Conservation (phyloP, 148 eudicot genomes). For the Vaccinium darrowii region DNA sequence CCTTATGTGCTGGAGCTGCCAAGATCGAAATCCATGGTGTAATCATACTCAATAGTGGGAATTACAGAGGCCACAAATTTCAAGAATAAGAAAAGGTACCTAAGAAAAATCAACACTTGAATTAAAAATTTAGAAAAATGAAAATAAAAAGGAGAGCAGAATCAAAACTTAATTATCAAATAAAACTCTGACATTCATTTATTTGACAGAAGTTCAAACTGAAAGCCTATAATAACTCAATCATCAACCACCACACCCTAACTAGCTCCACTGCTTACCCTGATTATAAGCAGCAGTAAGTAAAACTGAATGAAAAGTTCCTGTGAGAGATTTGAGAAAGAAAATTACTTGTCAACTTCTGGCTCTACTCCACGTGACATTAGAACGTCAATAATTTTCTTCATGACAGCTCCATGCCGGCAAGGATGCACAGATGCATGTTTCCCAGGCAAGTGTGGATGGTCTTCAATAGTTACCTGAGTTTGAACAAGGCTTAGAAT, state of each 20-base stretch:
- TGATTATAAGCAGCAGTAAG: constrained; percentile 4
- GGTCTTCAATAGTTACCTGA: constrained; percentile 97
- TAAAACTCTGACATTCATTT: background rate
- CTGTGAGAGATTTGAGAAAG: background rate
- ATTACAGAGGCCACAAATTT: constrained; percentile 95
- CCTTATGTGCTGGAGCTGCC: constrained; percentile 81
- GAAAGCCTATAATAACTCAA: background rate
- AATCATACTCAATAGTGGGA: constrained; percentile 97
- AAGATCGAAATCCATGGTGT: constrained; percentile 96
- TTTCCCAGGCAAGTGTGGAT: constrained; percentile 96
- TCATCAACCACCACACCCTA: background rate
- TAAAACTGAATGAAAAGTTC: background rate
- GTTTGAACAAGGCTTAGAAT: background rate
- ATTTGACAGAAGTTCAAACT: background rate
- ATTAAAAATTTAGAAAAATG: background rate
- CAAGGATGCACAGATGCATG: constrained; percentile 99
- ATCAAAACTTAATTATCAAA: background rate
- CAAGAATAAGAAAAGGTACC: constrained; percentile 96
- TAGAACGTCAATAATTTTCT: constrained; percentile 92
- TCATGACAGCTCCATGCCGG: constrained; percentile 97
- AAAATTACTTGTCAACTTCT: constrained; percentile 92
- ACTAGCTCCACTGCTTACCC: background rate
- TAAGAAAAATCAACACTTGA: constrained; percentile 29
- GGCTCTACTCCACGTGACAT: constrained; percentile 98
- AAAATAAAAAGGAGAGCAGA: background rate